Conservation (phyloP, 345 rosid species). For the Syzygium aromaticum region DNA sequence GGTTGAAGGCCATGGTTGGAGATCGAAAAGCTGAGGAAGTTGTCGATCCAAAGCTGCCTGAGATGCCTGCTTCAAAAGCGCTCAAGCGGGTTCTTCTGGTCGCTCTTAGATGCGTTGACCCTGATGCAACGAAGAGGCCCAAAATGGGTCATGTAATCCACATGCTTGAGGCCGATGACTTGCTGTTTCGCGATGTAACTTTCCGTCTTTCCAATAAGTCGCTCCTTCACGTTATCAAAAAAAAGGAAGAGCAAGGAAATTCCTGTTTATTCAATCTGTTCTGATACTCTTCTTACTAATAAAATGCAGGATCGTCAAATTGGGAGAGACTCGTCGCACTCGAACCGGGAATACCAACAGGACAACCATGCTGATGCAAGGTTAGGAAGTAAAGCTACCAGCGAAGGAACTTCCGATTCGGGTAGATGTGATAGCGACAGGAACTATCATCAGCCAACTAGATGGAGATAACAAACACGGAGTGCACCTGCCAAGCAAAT, state of each 20-base stretch:
- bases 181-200: constrained; percentile 57
- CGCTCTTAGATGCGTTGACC: constrained; percentile 90
- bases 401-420: constrained; percentile 33
- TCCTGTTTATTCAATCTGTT: background rate
- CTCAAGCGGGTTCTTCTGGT: constrained; percentile 77
- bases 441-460: constrained; percentile 24
- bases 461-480: constrained; percentile 26
- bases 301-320: constrained; percentile 33
- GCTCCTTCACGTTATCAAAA: background rate
- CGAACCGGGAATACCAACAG: constrained; percentile 14
- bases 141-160: constrained; percentile 96
- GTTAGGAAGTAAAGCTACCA: constrained; percentile 14
- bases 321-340: constrained; percentile 26
- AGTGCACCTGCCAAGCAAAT: constrained; percentile 1
- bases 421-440: constrained; percentile 32
- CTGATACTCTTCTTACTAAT: background rate
- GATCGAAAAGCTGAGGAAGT: constrained; percentile 83
- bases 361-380: constrained; percentile 8
- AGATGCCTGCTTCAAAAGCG: constrained; percentile 83
- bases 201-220: background rate
- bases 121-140: constrained; percentile 91
- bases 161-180: constrained; percentile 97
- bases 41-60: constrained; percentile 76
- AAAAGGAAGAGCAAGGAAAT: background rate
- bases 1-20: constrained; percentile 88